A percentile compares a stretch with the other conserved stretches of the same genome.
These are phyloP conservation scores for Candida patagonica DNA, from an alignment of 805 yeast species.

Conservation along the genomic window DNA sequence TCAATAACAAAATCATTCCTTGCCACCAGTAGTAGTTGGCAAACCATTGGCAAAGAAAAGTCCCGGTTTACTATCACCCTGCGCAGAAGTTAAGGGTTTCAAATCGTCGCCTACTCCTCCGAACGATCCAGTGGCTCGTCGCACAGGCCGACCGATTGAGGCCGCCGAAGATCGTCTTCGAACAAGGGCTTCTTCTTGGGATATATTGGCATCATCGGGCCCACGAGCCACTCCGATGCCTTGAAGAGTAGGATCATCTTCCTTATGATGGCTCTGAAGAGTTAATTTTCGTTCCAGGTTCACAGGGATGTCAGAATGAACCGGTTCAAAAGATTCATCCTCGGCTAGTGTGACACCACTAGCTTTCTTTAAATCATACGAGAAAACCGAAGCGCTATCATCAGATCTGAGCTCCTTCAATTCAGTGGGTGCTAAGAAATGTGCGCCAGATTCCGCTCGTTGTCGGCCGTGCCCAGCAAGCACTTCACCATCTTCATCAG, in stretches of 20 bases:
- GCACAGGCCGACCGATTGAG: constrained; percentile 15
- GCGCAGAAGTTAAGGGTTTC: constrained; percentile 22
- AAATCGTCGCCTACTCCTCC: constrained; percentile 25
- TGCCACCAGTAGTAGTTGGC: constrained; percentile 25
- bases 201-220: constrained; percentile 19
- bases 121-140: constrained; percentile 29
- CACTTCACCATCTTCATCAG: constrained; percentile 7
- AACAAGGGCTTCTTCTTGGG: constrained; percentile 15
- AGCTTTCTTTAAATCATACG: constrained; percentile 25
- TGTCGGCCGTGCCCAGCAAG: not conserved
- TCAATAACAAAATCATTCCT: not conserved
- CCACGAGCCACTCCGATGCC: constrained; percentile 28
- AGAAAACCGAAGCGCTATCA: constrained; percentile 24
- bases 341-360: constrained; percentile 22
- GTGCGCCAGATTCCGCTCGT: constrained; percentile 4
- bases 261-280: constrained; percentile 23
- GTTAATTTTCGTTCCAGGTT: constrained; percentile 27
- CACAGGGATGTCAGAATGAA: constrained; percentile 22
- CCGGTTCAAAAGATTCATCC: constrained; percentile 25
- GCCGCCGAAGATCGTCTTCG: constrained; percentile 24
- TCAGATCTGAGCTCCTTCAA: constrained; percentile 10
- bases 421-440: not conserved
- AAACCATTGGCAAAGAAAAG: constrained; percentile 28
- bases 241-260: constrained; percentile 20
- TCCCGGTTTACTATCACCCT: constrained; percentile 7